These are phyloP conservation scores for Gossypium mustelinum DNA, from an alignment of 345 rosid species.

Conservation along the genomic window DNA sequence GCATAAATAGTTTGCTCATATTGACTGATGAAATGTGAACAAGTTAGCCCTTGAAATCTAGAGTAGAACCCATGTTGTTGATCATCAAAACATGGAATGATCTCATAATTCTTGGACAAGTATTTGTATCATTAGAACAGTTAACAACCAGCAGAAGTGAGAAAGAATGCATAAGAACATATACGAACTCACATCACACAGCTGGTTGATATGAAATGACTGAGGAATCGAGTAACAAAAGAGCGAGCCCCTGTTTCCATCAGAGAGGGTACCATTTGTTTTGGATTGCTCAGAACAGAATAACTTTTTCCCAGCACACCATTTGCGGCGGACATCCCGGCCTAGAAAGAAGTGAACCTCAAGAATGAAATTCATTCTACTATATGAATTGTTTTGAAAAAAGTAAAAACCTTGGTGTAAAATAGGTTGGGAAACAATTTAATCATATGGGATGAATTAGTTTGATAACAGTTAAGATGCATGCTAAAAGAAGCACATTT, in stretches of 20 bases:
- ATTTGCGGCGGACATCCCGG: conserved; percentile 73
- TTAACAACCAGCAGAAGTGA: background rate
- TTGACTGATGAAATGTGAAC: background rate
- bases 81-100: background rate
- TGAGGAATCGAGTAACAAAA: conserved; percentile 70
- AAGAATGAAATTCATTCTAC: background rate
- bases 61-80: background rate
- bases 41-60: background rate
- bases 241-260: conserved; percentile 67
- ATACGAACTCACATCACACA: conserved; percentile 55
- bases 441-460: background rate
- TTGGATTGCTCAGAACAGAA: conserved; percentile 49
- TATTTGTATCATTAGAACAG: background rate
- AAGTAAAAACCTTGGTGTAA: background rate
- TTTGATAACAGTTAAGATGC: background rate
- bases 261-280: conserved; percentile 74
- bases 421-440: background rate
- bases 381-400: no score
- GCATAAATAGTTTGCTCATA: background rate
- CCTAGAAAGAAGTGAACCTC: conserved; percentile 35
- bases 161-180: background rate
- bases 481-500: background rate
- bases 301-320: conserved; percentile 49
- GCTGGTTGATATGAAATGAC: conserved; percentile 62
- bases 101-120: background rate